phyloP scores from a whole-genome alignment of 495 filamentous ascomycete genomes.

The Rusavskia elegans region DNA sequence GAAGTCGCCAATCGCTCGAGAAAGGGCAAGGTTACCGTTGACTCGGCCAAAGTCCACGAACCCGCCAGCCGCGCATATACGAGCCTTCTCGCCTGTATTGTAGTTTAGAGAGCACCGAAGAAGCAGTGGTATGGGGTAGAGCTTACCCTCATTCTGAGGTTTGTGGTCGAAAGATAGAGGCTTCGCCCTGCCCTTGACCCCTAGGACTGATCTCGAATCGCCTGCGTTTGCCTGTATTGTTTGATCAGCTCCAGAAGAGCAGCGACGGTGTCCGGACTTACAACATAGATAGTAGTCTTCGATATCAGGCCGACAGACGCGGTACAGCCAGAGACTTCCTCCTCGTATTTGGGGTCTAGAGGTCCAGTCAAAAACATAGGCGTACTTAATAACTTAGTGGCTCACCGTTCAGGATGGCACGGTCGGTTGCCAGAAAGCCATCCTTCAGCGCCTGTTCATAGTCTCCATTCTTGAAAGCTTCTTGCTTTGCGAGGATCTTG shows the following conservation, averaged over 20 bases:
- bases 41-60: constrained; percentile 97
- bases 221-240: constrained; percentile 72
- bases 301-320: constrained; percentile 81
- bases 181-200: constrained; percentile 91
- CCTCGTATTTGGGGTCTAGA: constrained; percentile 85
- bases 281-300: constrained; percentile 84
- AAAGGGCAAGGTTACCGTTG: constrained; percentile 95
- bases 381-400: neutral
- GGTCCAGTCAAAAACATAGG: neutral
- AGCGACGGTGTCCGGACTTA: constrained; percentile 30
- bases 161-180: constrained; percentile 97
- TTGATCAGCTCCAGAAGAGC: constrained; percentile 10
- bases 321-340: constrained; percentile 95
- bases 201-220: constrained; percentile 84
- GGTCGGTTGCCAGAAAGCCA: constrained; percentile 88
- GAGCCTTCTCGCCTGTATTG: constrained; percentile 72
- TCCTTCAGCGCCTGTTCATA: constrained; percentile 95
- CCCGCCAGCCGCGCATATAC: constrained; percentile 87
- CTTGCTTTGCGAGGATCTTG: constrained; percentile 85
- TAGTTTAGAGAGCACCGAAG: constrained; percentile 3
- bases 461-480: constrained; percentile 77
- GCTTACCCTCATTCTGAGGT: constrained; percentile 86
- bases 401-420: constrained; percentile 87
- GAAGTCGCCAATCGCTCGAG: constrained; percentile 94
- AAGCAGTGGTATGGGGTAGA: neutral